Conservation (phyloP, 2,329 filamentous ascomycete species). For the Ophiostoma sp. region DNA sequence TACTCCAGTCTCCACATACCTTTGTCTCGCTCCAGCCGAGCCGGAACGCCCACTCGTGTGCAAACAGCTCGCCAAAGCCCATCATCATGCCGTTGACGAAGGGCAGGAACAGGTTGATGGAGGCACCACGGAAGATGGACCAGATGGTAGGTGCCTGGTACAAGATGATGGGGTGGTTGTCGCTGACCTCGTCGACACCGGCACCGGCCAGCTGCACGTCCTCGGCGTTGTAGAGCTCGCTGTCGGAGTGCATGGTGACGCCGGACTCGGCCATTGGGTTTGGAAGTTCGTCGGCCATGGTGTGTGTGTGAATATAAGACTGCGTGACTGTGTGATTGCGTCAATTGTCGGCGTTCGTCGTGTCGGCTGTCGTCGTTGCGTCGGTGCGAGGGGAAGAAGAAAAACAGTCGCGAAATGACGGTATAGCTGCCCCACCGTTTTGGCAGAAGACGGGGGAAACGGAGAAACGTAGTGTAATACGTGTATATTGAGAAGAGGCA, state of each 20-base stretch:
- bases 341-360: not conserved
- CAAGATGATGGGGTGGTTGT: constrained; percentile 63
- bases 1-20: constrained; percentile 50
- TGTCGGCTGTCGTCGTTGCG: constrained; percentile 4
- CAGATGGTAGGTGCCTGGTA: constrained; percentile 87
- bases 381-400: constrained; percentile 14
- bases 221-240: constrained; percentile 69
- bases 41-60: constrained; percentile 89
- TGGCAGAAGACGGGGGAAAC: not conserved
- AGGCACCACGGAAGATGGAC: constrained; percentile 77
- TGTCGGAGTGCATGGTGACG: constrained; percentile 75
- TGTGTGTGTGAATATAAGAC: constrained; percentile 16
- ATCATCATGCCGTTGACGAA: constrained; percentile 99
- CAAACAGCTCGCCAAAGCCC: constrained; percentile 93
- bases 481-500: not conserved
- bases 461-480: not conserved
- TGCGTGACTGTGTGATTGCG: not conserved
- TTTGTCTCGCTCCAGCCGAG: constrained; percentile 92
- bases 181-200: constrained; percentile 42
- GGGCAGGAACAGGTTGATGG: constrained; percentile 90
- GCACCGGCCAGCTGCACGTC: constrained; percentile 56
- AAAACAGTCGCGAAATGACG: constrained; percentile 10
- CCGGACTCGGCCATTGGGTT: constrained; percentile 64
- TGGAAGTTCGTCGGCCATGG: constrained; percentile 49
- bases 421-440: constrained; percentile 13